Percentiles rank a stretch among this genome's conserved stretches.
phyloP scores from a whole-genome alignment of 1,284 basidiomycete genomes.

The Microbotryum silenes-acaulis region DNA sequence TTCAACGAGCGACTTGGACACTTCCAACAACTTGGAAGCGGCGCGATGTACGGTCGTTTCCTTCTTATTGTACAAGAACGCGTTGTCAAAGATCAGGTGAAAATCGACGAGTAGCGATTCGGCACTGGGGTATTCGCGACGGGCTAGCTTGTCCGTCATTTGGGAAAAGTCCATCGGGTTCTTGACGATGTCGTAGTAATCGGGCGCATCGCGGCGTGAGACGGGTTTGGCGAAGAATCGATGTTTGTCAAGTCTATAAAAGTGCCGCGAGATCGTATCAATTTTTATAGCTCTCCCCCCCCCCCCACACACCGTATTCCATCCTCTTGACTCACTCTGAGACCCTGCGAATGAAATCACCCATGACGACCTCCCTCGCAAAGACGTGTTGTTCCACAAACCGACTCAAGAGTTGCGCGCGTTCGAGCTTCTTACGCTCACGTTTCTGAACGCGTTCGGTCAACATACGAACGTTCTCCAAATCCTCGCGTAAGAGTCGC shows the following conservation, averaged over 20 bases:
- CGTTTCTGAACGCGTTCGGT: constrained; percentile 68
- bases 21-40: constrained; percentile 56
- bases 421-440: constrained; percentile 72
- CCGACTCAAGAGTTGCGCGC: constrained; percentile 61
- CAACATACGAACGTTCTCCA: constrained; percentile 65
- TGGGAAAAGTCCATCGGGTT: constrained; percentile 81
- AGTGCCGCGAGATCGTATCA: neutral
- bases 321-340: constrained; percentile 47
- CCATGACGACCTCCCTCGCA: constrained; percentile 55
- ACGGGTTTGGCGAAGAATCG: constrained; percentile 75
- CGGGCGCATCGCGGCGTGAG: constrained; percentile 69
- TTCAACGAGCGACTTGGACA: constrained; percentile 42
- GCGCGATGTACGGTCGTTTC: constrained; percentile 65
- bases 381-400: constrained; percentile 61
- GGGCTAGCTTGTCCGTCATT: constrained; percentile 71
- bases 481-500: constrained; percentile 59
- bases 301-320: too few species aligned
- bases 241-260: constrained; percentile 59
- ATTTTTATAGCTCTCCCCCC: too few species aligned
- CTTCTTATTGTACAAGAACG: constrained; percentile 73
- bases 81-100: constrained; percentile 74
- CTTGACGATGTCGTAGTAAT: constrained; percentile 83
- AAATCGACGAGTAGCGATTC: constrained; percentile 77
- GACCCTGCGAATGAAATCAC: constrained; percentile 62
- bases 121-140: constrained; percentile 67